phyloP scores from a whole-genome alignment of 2,329 filamentous ascomycete genomes.

The Penicillium sp. region DNA sequence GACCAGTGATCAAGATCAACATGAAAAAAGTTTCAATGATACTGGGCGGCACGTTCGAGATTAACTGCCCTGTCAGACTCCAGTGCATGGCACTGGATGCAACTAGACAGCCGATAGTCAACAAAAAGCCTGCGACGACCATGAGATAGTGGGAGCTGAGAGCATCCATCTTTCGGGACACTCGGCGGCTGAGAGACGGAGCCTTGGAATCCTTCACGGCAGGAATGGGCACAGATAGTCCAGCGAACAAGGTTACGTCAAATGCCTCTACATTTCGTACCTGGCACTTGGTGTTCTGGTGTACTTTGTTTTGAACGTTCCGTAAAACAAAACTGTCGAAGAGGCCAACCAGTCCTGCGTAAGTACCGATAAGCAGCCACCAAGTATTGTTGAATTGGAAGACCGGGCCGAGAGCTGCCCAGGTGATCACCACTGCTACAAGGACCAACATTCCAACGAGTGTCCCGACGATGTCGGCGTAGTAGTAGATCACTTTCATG shows the following conservation, averaged over 20 bases:
- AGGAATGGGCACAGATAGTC: slow-evolving; percentile 9
- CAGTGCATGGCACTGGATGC: slow-evolving; percentile 37
- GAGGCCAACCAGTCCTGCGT: slow-evolving; percentile 52
- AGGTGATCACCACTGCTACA: slow-evolving; percentile 12
- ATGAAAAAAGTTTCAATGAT: slow-evolving; percentile 43
- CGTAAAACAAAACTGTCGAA: slow-evolving; percentile 52
- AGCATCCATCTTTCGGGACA: slow-evolving; percentile 29
- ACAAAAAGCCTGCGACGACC: slow-evolving; percentile 31
- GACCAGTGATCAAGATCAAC: slow-evolving; percentile 39
- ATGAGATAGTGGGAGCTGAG: slow-evolving; percentile 36
- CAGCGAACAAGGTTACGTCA: slow-evolving; percentile 20
- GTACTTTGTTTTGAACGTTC: slow-evolving; percentile 45
- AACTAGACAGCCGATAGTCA: slow-evolving; percentile 34
- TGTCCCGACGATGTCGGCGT: slow-evolving; percentile 48
- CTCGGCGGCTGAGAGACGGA: slow-evolving; percentile 24
- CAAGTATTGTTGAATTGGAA: slow-evolving; percentile 50
- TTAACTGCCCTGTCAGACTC: slow-evolving; percentile 39
- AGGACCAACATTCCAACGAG: slow-evolving; percentile 47
- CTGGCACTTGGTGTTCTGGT: slow-evolving; percentile 24
- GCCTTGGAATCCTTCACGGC: slow-evolving; percentile 3
- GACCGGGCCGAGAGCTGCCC: slow-evolving; percentile 9
- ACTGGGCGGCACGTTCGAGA: slow-evolving; percentile 43
- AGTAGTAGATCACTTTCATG: slow-evolving; percentile 45
- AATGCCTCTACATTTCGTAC: slow-evolving; percentile 16
- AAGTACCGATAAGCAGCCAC: slow-evolving; percentile 55